phyloP scores from a whole-genome alignment of 2,329 filamentous ascomycete species.

The Uncinocarpus reesii region DNA sequence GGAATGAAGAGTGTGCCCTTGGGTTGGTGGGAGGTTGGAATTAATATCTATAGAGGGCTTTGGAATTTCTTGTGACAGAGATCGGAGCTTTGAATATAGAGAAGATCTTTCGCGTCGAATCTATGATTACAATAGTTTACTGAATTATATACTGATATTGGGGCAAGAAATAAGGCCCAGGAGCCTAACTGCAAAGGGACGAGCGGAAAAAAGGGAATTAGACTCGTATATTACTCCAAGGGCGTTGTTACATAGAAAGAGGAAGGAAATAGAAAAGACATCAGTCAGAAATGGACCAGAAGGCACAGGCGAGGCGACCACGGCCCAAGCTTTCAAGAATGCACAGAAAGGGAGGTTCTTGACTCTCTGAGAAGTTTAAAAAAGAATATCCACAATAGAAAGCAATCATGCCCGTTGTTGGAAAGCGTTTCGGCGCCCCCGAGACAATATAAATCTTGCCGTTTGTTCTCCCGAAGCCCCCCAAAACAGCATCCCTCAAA shows the following conservation, averaged over 20 bases:
- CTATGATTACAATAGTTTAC: too few relatives aligned
- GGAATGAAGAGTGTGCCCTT: too few relatives aligned
- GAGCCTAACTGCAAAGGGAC: background rate
- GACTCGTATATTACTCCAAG: conserved; percentile 3
- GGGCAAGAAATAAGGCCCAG: background rate
- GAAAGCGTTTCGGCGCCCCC: background rate
- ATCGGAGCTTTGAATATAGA: too few relatives aligned
- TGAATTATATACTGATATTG: too few relatives aligned
- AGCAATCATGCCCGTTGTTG: background rate
- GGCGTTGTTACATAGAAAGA: conserved; percentile 3
- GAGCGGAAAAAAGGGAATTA: background rate
- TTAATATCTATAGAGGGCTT: too few relatives aligned
- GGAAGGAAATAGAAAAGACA: background rate
- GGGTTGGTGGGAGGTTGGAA: too few relatives aligned
- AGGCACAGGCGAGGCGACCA: background rate
- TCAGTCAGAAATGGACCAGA: background rate
- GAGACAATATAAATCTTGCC: too few relatives aligned
- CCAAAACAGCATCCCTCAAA: background rate
- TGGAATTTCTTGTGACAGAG: too few relatives aligned
- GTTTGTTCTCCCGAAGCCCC: too few relatives aligned
- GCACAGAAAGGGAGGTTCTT: background rate
- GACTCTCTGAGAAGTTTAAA: background rate
- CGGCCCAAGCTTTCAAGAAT: background rate
- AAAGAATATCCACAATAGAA: conserved; percentile 5
- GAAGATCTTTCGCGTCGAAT: too few relatives aligned